phyloP scores from a whole-genome alignment of 345 rosid species.

The Murraya paniculata region DNA sequence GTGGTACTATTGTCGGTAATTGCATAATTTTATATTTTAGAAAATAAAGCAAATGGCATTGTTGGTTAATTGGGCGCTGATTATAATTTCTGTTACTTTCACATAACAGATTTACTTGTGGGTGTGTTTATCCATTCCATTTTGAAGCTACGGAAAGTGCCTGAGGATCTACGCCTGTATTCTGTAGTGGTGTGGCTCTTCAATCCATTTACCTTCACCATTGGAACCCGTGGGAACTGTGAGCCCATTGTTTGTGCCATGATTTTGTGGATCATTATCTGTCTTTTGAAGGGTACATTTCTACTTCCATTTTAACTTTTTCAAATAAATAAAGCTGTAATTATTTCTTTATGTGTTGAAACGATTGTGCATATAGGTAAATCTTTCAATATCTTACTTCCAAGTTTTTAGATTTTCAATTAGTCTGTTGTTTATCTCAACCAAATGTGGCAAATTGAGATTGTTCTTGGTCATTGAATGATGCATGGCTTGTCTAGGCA shows the following conservation, averaged over 20 bases:
- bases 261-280: conserved; percentile 83
- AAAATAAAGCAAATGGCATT: neutral
- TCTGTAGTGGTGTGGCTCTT: conserved; percentile 86
- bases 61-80: neutral
- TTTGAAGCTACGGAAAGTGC: conserved; percentile 70
- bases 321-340: neutral
- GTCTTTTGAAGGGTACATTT: conserved; percentile 63
- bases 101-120: conserved; percentile 68
- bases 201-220: conserved; percentile 95
- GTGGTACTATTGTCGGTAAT: neutral
- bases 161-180: conserved; percentile 58
- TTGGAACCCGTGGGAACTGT: conserved; percentile 97
- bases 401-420: neutral
- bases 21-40: neutral
- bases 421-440: neutral
- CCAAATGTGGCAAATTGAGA: neutral
- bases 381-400: neutral
- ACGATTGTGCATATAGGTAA: neutral
- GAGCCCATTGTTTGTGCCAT: conserved; percentile 93
- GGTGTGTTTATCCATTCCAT: conserved; percentile 64
- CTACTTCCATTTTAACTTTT: conserved; percentile 22
- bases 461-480: neutral
- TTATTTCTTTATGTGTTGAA: neutral
- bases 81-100: neutral
- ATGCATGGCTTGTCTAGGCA: neutral